Conservation (phyloP, 2,329 filamentous ascomycete species). For the Paecilomyces sp. region DNA sequence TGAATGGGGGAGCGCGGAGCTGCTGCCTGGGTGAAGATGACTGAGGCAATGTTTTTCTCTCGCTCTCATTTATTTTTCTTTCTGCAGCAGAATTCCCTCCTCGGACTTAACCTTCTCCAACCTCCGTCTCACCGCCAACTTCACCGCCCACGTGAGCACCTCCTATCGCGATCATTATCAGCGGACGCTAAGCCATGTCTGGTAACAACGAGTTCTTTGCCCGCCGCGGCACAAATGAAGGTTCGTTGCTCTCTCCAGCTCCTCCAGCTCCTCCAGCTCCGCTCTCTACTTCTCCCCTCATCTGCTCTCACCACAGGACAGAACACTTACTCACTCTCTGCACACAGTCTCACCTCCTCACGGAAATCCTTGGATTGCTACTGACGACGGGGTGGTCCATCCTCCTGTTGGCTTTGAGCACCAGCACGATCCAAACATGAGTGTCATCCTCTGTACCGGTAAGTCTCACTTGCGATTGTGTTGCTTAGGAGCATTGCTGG, state of each 20-base stretch:
- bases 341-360: neutral
- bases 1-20: neutral
- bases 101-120: neutral
- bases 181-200: neutral
- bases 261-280: constrained; percentile 1
- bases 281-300: neutral
- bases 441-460: constrained; percentile 62
- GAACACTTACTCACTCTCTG: neutral
- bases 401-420: neutral
- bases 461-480: constrained; percentile 16
- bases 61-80: neutral
- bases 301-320: neutral
- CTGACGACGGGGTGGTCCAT: neutral
- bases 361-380: neutral
- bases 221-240: constrained; percentile 1
- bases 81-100: neutral
- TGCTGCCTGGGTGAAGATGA: neutral
- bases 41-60: neutral
- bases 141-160: neutral
- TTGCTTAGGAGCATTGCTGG: neutral
- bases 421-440: constrained; percentile 39
- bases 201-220: neutral
- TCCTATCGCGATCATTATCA: neutral
- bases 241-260: constrained; percentile 2
- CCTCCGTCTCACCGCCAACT: neutral